Base-by-base conservation (phyloP, 371 early-diverging fungal species). In the Blakeslea trispora region DNA sequence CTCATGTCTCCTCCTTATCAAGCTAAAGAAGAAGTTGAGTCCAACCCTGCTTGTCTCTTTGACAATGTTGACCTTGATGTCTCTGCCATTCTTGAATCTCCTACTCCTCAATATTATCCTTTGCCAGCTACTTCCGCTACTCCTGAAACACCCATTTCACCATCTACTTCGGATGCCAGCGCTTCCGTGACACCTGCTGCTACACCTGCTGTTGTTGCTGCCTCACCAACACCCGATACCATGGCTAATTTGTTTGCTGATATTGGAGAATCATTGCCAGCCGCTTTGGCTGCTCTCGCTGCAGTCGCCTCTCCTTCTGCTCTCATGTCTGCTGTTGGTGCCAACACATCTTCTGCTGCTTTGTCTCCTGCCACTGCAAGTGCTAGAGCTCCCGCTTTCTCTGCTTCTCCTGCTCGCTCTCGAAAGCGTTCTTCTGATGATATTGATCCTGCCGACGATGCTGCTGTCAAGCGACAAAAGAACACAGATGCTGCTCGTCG, bases 401-500 rank as follows among this genome's bases (percentile, higher is more conserved):
- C 69, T 28, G 42, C 56, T 39, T 32, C 61, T 39, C 53, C 64
- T 50, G 19, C 45, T 37, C 47, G 22, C 8, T 11, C 59, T 9
- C 51, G 45, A 41, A 71, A 71, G 47, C 55, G 72, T 32, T 44
- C 63, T 17, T 28, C 15, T n/a, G 35, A 43, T 4, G 64, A 61
- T 5, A 66, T 17, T 4, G 40, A 55, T 21, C 32, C 56, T 6
- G 37, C 28, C 43, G 77, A 81, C 53, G 75, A 79, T 15, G 79
- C 75, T 10, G 78, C 83, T 35, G 47, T 81, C 47, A 83, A 83
- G 64, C 77, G 83, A 59, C 78, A 81, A 50, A 71, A 90, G 81
- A 94, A 94, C 79, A 94, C 93, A 15, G 93, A 93, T 63, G 95
- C 96, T 13, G 96, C 96, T 24, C 88, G 95, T 52, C 91, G 95